A percentile compares a stretch with the other conserved stretches of the same genome.
phyloP scores from a whole-genome alignment of 2,329 filamentous ascomycete species.

The Aspergillus pseudoglaucus region DNA sequence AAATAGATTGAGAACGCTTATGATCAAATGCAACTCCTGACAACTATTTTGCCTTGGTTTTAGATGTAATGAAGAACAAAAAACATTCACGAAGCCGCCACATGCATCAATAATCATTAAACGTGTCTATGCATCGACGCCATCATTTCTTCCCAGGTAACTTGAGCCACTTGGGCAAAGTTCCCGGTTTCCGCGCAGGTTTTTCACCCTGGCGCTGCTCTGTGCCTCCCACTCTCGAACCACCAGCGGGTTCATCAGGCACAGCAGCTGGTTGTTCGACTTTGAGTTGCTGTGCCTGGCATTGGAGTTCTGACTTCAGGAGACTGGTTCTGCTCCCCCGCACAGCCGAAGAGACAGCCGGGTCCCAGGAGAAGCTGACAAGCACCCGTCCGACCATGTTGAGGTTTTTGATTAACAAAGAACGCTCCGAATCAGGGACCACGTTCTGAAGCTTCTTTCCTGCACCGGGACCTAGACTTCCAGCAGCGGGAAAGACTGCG shows the following conservation, averaged over 20 bases:
- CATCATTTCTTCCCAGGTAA: slow-evolving; percentile 62
- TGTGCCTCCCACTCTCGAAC: slow-evolving; percentile 34
- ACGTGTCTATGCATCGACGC: not conserved
- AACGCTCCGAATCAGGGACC: slow-evolving; percentile 41
- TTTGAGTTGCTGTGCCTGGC: slow-evolving; percentile 60
- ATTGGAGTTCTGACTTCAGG: slow-evolving; percentile 55
- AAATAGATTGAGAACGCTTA: no score
- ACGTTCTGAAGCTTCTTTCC: slow-evolving; percentile 17
- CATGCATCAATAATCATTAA: no score
- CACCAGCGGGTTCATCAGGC: slow-evolving; percentile 46
- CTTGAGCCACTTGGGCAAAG: slow-evolving; percentile 66
- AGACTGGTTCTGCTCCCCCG: slow-evolving; percentile 48
- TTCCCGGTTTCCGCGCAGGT: slow-evolving; percentile 27
- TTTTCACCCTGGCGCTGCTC: slow-evolving; percentile 23
- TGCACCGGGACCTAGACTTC: slow-evolving; percentile 9
- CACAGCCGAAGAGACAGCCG: slow-evolving; percentile 50
- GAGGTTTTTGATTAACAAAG: slow-evolving; percentile 63
- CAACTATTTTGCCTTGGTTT: no score
- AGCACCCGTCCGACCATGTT: slow-evolving; percentile 65
- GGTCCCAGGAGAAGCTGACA: slow-evolving; percentile 69
- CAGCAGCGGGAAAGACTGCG: slow-evolving; percentile 46
- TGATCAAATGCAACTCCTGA: no score
- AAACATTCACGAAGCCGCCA: no score
- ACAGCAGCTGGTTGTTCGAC: slow-evolving; percentile 37
- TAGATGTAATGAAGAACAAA: no score